phyloP scores from a whole-genome alignment of 306 rosid species.

The Gleditsia sinensis region DNA sequence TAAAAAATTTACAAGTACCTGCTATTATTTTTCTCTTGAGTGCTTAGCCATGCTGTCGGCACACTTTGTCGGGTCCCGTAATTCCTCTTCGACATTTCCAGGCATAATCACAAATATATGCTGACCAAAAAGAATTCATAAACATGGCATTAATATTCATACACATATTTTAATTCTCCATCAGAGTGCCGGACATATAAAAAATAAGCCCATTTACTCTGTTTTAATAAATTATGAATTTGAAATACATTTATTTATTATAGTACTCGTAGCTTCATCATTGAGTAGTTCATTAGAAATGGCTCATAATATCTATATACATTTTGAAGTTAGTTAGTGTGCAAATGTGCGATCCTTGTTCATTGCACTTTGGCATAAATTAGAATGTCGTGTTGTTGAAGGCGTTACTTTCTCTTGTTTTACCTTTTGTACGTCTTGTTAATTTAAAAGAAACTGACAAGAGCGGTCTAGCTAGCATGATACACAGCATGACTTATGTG shows the following conservation, averaged over 20 bases:
- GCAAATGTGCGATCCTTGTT: neutral
- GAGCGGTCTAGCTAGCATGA: conserved; percentile 10
- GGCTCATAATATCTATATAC: neutral
- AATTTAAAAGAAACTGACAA: neutral
- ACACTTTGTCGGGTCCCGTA: conserved; percentile 31
- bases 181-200: no score
- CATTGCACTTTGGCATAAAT: neutral
- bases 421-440: neutral
- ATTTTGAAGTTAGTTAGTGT: neutral
- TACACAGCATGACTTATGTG: conserved; percentile 27
- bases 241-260: neutral
- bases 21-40: conserved; percentile 40
- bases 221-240: neutral
- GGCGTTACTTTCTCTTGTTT: neutral
- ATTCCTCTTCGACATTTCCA: neutral
- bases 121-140: no score
- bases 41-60: conserved; percentile 51
- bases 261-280: neutral
- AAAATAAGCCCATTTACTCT: neutral
- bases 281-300: neutral
- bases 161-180: no score
- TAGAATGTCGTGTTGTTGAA: neutral
- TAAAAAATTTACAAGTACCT: conserved; percentile 42
- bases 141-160: no score
- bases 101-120: no score